Conservation (phyloP, 805 yeast genomes). For the Wickerhamiella occidentalis region DNA sequence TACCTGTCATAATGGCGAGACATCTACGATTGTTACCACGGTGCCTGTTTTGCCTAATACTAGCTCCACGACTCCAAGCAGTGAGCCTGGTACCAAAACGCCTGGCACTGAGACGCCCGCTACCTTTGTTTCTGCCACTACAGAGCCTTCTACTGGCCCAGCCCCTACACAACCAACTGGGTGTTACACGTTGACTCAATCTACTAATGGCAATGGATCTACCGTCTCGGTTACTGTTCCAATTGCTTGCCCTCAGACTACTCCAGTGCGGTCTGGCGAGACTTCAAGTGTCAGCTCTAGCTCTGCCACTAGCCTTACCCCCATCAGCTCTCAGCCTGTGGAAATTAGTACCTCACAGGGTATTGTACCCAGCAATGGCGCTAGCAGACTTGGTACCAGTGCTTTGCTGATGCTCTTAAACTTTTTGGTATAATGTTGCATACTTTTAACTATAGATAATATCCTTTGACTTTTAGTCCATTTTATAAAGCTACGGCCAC, state of each 20-base stretch:
- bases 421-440: not conserved
- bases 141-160: not conserved
- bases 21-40: constrained; percentile 1
- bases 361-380: not conserved
- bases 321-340: not conserved
- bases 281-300: not conserved
- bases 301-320: not conserved
- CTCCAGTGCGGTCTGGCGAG: not conserved
- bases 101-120: too few species aligned
- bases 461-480: too few species aligned
- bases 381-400: not conserved
- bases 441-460: too few species aligned
- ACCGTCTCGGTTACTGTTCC: not conserved
- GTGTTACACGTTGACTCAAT: not conserved
- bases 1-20: not conserved
- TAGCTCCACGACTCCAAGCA: not conserved
- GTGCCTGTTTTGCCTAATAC: not conserved
- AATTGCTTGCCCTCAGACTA: not conserved
- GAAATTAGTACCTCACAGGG: not conserved
- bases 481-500: too few species aligned
- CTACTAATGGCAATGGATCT: not conserved
- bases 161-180: not conserved
- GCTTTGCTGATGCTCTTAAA: not conserved
- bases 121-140: too few species aligned
- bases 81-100: not conserved